Percentiles rank a stretch among this genome's conserved stretches.
These are phyloP conservation scores for Biscogniauxia marginata DNA, from an alignment of 2,329 filamentous ascomycete genomes.

Conservation along the genomic window DNA sequence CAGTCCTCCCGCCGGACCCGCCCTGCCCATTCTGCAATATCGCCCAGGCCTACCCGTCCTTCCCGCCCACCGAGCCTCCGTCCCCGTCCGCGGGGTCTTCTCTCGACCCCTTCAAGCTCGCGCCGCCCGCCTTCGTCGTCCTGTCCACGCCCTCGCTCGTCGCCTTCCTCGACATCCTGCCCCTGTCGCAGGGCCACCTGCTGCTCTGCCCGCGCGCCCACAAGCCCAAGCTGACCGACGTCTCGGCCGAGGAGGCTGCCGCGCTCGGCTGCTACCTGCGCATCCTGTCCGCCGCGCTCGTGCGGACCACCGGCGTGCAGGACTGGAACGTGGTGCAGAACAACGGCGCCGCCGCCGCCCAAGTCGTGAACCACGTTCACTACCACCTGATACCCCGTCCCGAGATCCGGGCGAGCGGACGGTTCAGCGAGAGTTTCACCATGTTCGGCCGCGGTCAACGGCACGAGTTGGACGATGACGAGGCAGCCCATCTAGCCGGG, in stretches of 20 bases:
- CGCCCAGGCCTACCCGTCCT: constrained; percentile 47
- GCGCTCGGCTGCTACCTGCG: constrained; percentile 69
- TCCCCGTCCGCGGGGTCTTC: constrained; percentile 33
- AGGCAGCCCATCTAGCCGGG: constrained; percentile 60
- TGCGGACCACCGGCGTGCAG: constrained; percentile 64
- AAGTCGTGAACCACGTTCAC: constrained; percentile 91
- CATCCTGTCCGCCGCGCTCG: constrained; percentile 69
- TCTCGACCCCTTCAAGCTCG: constrained; percentile 25
- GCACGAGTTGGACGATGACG: constrained; percentile 74
- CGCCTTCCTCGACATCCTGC: constrained; percentile 92
- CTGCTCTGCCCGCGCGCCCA: constrained; percentile 78
- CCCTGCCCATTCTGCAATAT: constrained; percentile 65
- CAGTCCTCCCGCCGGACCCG: constrained; percentile 28
- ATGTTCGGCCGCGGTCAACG: constrained; percentile 78
- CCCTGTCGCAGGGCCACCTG: constrained; percentile 78
- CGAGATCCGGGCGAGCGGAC: constrained; percentile 55
- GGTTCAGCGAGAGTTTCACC: constrained; percentile 65
- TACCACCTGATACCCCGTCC: constrained; percentile 92
- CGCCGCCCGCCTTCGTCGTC: constrained; percentile 59
- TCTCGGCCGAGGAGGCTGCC: constrained; percentile 60
- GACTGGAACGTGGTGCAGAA: constrained; percentile 99
- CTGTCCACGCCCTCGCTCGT: constrained; percentile 75
- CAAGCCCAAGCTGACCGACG: constrained; percentile 73
- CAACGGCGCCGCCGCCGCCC: constrained; percentile 84
- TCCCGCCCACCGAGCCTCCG: constrained; percentile 44